Evolutionary conservation across 306 rosid genomes (phyloP), one percentile per base, ranked within the genome.

Genomic region (Acacia crassicarpa): DNA sequence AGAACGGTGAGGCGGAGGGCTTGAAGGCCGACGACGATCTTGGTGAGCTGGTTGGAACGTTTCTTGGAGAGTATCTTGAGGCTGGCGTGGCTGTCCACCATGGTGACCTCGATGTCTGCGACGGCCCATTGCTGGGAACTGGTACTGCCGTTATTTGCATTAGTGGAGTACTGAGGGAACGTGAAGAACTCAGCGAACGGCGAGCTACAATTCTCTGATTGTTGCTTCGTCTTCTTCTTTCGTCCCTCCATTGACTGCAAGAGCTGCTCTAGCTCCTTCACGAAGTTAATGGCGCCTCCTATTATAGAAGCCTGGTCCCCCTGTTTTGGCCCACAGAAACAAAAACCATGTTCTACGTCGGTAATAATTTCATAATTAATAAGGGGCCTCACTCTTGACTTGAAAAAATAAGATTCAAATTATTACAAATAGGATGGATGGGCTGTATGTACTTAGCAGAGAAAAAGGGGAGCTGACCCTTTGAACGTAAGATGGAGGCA

Each of bases 231-330:
- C 72, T 78, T 84, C 68, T 78, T 84, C 59, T 81, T 91, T 14
- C 82, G 73, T 4, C 87, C 84, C 72, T 86, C 91, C 85, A 92
- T 91, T 56, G 86, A 86, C 72, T 92, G 97, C 54, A 93, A 46
- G 9, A 82, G 73, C 76, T 95, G 97, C 66, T 95, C 97, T 44
- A 95, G 83, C 82, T 95, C 99, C 91, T 91, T 95, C 81, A 95
- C 93, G 12, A 95, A 95, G 84, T 95, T 95, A 9, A 95, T 93
- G 22, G 98, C 97, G 0, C 99, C 99, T 40, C 99, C 99, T 84
- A 95, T 82, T 40, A 95, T 91, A 33, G 99, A 95, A 0, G 99
- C 99, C 85, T 95, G 99, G 81, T 95, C 99, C 16, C 99, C 95
- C 99, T 93, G 81, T 54, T 78, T 27, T 16, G 0, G 17, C 38